phyloP scores from a whole-genome alignment of 2,329 filamentous ascomycete genomes.

The Tolypocladium ovalisporum region DNA sequence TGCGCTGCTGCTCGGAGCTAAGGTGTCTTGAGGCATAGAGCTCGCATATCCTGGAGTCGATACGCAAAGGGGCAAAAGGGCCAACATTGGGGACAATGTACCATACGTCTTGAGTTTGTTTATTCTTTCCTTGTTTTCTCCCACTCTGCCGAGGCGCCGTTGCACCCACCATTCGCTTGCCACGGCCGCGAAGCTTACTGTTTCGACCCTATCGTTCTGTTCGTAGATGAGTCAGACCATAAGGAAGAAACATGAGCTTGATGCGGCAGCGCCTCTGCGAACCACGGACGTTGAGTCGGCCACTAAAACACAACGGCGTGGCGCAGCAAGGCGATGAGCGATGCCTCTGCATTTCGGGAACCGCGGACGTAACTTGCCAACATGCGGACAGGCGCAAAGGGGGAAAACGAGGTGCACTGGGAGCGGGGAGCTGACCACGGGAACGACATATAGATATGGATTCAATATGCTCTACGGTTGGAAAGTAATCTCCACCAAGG shows the following conservation, averaged over 20 bases:
- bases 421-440: background rate
- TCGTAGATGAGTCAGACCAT: background rate
- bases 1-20: background rate
- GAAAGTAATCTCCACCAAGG: background rate
- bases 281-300: background rate
- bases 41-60: background rate
- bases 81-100: background rate
- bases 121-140: constrained; percentile 1
- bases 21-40: background rate
- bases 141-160: background rate
- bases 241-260: background rate
- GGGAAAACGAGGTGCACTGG: background rate
- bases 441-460: background rate
- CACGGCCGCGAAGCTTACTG: background rate
- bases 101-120: background rate
- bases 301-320: background rate
- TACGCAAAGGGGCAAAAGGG: background rate
- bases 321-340: background rate
- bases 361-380: background rate
- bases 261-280: background rate
- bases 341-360: background rate
- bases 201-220: background rate
- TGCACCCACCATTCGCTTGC: background rate
- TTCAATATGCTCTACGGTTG: background rate
- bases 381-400: background rate